Evolutionary conservation across 1,139 yeast genomes (phyloP).

Genomic region (Waltiozyma sp.): DNA sequence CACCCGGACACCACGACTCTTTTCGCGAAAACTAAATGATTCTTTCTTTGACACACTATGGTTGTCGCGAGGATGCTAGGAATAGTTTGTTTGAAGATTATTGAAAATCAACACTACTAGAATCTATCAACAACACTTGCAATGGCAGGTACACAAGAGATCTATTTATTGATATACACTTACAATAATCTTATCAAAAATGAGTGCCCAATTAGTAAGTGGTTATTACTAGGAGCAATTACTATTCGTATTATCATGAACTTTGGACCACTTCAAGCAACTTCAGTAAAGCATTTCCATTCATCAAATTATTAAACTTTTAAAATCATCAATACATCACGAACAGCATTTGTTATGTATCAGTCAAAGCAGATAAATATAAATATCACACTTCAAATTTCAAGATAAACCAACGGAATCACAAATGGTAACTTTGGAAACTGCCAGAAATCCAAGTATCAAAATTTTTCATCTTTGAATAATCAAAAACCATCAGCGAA

Average conservation of each 20-base stretch:
- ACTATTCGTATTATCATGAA: neutral
- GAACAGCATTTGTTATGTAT: too few species aligned
- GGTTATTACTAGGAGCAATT: neutral
- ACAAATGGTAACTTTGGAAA: too few species aligned
- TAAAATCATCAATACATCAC: neutral
- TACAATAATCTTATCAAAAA: conserved; percentile 12
- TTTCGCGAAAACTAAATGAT: neutral
- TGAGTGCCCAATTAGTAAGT: conserved; percentile 23
- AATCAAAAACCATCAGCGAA: too few species aligned
- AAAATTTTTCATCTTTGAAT: too few species aligned
- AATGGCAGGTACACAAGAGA: neutral
- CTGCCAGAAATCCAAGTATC: too few species aligned
- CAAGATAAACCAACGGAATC: too few species aligned
- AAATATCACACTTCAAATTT: too few species aligned
- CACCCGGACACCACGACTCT: conserved; percentile 18
- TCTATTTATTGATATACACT: neutral
- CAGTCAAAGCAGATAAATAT: too few species aligned
- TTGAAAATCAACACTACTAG: conserved; percentile 4
- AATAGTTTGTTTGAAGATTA: conserved; percentile 1
- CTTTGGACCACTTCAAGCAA: neutral
- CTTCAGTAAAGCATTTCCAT: too few species aligned
- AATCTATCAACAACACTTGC: neutral
- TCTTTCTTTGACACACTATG: neutral
- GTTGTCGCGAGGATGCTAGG: neutral
- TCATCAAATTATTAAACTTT: neutral